A percentile compares a stretch with the other conserved stretches of the same genome.
These are phyloP conservation scores for Protoeuglena noctilucae DNA, from an alignment of 139 green algal species.

Conservation along the genomic window DNA sequence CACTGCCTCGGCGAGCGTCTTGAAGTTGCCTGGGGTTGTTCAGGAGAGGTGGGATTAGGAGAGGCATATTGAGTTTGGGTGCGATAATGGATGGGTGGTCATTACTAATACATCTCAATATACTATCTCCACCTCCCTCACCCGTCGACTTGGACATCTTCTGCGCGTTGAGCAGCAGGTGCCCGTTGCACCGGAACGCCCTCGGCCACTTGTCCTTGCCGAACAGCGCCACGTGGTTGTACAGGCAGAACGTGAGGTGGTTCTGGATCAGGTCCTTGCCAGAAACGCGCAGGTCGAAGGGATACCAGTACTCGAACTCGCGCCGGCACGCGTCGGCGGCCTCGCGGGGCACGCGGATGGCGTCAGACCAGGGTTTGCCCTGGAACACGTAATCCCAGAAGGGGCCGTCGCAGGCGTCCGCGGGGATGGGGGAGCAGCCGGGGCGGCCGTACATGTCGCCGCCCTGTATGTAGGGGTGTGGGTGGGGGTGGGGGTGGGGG, in stretches of 20 bases:
- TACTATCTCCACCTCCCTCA: too few relatives aligned
- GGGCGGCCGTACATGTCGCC: constrained; percentile 78
- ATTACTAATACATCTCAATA: too few relatives aligned
- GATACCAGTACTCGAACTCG: constrained; percentile 99
- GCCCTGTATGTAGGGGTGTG: too few relatives aligned
- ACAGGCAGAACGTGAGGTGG: constrained; percentile 95
- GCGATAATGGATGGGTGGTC: not conserved
- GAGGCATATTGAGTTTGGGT: constrained; percentile 4
- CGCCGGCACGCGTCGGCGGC: constrained; percentile 39
- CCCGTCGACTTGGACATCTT: constrained; percentile 97
- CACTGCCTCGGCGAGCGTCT: constrained; percentile 58
- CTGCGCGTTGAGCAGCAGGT: constrained; percentile 91
- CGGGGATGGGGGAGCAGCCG: constrained; percentile 19
- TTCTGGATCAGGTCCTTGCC: constrained; percentile 98
- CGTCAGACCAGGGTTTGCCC: constrained; percentile 27
- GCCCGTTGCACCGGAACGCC: constrained; percentile 76
- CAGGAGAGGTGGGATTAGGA: too few relatives aligned
- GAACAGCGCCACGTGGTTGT: constrained; percentile 94
- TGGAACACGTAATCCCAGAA: constrained; percentile 89
- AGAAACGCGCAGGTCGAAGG: constrained; percentile 82
- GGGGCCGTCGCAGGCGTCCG: constrained; percentile 1
- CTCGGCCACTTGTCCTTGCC: constrained; percentile 42
- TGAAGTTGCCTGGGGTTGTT: constrained; percentile 60
- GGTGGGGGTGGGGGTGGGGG: too few relatives aligned
- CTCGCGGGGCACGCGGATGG: constrained; percentile 32